Base-by-base conservation (phyloP, 2,329 filamentous ascomycete genomes). In the Periconia macrospinosa region DNA sequence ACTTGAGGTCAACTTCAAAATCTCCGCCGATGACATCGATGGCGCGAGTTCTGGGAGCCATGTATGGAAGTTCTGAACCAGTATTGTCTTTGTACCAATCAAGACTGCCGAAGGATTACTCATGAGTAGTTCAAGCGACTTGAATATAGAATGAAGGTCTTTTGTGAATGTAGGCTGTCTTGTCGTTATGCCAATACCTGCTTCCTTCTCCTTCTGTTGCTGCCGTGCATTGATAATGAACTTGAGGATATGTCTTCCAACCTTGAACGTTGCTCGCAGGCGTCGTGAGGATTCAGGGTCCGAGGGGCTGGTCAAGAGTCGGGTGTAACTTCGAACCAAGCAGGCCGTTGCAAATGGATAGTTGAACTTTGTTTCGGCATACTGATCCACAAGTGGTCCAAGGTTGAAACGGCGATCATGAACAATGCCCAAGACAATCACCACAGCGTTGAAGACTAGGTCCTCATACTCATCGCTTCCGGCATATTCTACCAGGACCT, bases 1-100 rank as follows among this genome's bases (percentile, higher is more conserved):
- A 74, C 93, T 91, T 57, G 95, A 90, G 41, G 92, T 91, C 58
- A 97, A 89, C 65, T 96, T 89, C 49, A 97, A 79, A 44, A 97
- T 93, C 70, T 97, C 93, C 64, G 92, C 88, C 0, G 88, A 86
- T 3, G 83, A 84, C 68, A 97, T 81, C 37, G 94, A 81, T 1
- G 87, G 86, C 0, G 85, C 81, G 10, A 99, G 84, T 69, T 97
- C 93, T 0, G 94, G 93, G n/a, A 99, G 79, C 94, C 94, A 99
- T 0, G 90, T 90, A 69, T 97, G 93, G 71, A 97, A 96, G 71
- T 97, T 91, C 73, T 99, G 94, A 13, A 97, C 92, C 2, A 95
- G 87, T 47, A 99, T 79, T 0, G 94, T 97, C 75, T 99, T 96
- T 58, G 90, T 97, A 33, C 94, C 94, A 14, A 97, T 90, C 20